Evolutionary conservation across 305 asterid species (phyloP), one percentile per base, ranked within the genome.

Genomic region (Fraxinus sp.): DNA sequence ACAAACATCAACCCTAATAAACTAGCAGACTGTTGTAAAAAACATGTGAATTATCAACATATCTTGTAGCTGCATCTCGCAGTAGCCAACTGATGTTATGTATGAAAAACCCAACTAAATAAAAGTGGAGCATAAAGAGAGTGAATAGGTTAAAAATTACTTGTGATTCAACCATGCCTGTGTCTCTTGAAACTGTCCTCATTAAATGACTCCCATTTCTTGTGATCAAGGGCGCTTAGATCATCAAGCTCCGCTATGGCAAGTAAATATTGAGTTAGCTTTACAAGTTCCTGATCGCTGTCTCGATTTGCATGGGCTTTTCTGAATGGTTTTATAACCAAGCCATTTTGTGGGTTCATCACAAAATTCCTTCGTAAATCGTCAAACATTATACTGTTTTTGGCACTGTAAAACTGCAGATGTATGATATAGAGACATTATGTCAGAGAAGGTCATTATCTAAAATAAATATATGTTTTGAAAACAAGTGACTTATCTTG

Each of bases 271-370:
- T 89, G 97, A 64, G 97, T 94, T 76, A 95, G 98, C 89, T 92
- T 95, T 83, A 91, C 87, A 35, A 95, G 98, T 85, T 95, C 99
- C 78, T 82, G 92, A 86, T 95, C 99, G 81, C 77, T 93, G 84
- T 81, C 81, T 7, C 99, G 92, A 72, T 89, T 95, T 46, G 91
- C 86, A 71, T 95, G 99, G 76, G 98, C 98, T 85, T 88, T 91
- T 82, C 87, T 89, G 88, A 93, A 95, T 39, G 99, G 99, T 85
- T 84, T 95, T 80, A 95, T 95, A 74, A 88, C 77, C 92, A 95
- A 84, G 20, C 99, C 98, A 84, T 92, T 94, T 81, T 89, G 92
- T 37, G 99, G 99, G 89, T 95, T 95, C 99, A 95, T 94, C 85
- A 91, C 98, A 76, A 95, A 95, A 81, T 94, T 95, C 87, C 99